Conservation (phyloP, 768 basidiomycete species). For the Russula lepida region DNA sequence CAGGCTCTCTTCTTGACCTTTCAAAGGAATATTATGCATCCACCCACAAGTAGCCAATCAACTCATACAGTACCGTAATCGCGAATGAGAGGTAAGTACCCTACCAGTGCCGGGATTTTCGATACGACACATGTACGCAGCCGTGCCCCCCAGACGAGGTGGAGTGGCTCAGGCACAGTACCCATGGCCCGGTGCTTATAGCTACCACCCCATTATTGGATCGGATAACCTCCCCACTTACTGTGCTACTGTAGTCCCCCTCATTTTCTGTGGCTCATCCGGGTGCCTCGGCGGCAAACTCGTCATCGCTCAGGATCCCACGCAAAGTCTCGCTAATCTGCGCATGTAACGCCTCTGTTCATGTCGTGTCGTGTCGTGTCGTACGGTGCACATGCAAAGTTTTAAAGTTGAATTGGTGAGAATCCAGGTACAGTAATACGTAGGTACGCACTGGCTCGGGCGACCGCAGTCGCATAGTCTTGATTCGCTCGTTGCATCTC, state of each 20-base stretch:
- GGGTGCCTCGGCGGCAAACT: slow-evolving; percentile 28
- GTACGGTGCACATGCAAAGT: neutral
- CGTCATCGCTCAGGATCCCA: slow-evolving; percentile 48
- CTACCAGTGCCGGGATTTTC: neutral
- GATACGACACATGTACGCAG: too few species aligned
- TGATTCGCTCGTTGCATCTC: slow-evolving; percentile 67
- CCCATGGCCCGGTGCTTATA: neutral
- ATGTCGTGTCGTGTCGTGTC: neutral
- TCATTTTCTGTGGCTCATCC: slow-evolving; percentile 4
- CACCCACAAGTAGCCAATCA: neutral
- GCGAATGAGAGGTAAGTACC: neutral
- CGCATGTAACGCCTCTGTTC: slow-evolving; percentile 47
- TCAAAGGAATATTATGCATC: neutral
- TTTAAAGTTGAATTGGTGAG: too few species aligned
- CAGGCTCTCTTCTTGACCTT: neutral
- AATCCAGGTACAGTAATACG: too few species aligned
- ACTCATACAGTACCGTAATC: neutral
- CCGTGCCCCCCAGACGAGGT: neutral
- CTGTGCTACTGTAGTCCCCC: neutral
- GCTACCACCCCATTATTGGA: neutral
- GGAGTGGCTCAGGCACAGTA: neutral
- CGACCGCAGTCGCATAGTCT: slow-evolving; percentile 65
- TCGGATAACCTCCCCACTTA: too few species aligned
- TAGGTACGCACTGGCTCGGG: slow-evolving; percentile 54
- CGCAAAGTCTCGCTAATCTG: slow-evolving; percentile 53